phyloP scores from a whole-genome alignment of 2,329 filamentous ascomycete genomes.

The Thelonectria blattea region DNA sequence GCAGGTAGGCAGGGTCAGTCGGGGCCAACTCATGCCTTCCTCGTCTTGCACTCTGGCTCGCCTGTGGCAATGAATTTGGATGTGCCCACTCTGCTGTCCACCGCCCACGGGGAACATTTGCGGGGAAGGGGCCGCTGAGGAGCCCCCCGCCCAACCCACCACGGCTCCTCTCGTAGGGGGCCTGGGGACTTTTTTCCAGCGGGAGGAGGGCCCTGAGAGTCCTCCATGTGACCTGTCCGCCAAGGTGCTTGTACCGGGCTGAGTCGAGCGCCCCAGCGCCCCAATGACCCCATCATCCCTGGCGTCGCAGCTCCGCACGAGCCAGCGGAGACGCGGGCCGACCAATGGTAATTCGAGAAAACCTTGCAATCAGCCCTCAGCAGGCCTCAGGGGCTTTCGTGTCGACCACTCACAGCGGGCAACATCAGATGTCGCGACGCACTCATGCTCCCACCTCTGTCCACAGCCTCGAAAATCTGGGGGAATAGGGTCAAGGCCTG shows the following conservation, averaged over 20 bases:
- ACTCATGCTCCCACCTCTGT: slow-evolving; percentile 18
- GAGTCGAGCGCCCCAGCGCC: slow-evolving; percentile 24
- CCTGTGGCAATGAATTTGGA: background rate
- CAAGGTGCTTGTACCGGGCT: slow-evolving; percentile 23
- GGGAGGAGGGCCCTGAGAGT: background rate
- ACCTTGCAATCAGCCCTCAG: background rate
- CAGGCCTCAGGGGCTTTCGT: background rate
- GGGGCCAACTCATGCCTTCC: background rate
- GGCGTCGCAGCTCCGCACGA: slow-evolving; percentile 14
- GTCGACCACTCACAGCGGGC: background rate
- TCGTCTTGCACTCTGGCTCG: too few relatives aligned
- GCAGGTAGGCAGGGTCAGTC: slow-evolving; percentile 5
- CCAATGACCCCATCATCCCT: background rate
- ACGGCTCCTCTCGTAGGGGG: slow-evolving; percentile 9
- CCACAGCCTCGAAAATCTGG: slow-evolving; percentile 15
- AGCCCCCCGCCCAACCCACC: slow-evolving; percentile 1
- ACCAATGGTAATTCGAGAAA: slow-evolving; percentile 6
- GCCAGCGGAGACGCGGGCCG: slow-evolving; percentile 3
- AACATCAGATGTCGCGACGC: slow-evolving; percentile 18
- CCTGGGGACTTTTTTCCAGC: background rate
- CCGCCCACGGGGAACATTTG: slow-evolving; percentile 1
- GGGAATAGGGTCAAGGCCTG: slow-evolving; percentile 7
- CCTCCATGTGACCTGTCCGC: slow-evolving; percentile 4
- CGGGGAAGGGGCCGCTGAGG: slow-evolving; percentile 10
- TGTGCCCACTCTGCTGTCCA: too few relatives aligned